phyloP scores from a whole-genome alignment of 2,329 filamentous ascomycete species.

The Pezizomycotina sp. region DNA sequence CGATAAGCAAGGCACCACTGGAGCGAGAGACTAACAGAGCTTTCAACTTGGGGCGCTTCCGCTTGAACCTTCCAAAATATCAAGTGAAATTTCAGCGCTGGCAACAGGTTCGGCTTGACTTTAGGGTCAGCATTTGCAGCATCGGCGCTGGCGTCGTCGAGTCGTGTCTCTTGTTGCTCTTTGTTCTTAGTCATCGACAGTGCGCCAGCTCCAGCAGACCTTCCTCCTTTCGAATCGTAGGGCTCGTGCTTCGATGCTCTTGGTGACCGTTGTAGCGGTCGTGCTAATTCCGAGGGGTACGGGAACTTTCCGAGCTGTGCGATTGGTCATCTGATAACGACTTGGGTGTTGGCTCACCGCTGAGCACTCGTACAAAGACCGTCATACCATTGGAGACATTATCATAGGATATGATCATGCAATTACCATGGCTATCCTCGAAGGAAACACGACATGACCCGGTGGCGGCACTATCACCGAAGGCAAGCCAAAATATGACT shows the following conservation, averaged over 20 bases:
- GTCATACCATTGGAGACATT: slow-evolving; percentile 88
- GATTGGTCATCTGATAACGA: slow-evolving; percentile 8
- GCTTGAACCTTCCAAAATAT: slow-evolving; percentile 90
- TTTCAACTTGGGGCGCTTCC: slow-evolving; percentile 91
- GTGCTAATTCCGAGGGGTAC: too few species aligned
- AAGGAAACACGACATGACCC: slow-evolving; percentile 66
- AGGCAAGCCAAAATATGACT: slow-evolving; percentile 85
- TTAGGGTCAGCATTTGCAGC: slow-evolving; percentile 3
- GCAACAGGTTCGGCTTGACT: slow-evolving; percentile 47
- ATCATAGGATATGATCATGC: slow-evolving; percentile 86
- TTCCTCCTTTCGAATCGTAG: slow-evolving; percentile 2
- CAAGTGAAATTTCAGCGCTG: slow-evolving; percentile 88
- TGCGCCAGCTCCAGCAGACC: slow-evolving; percentile 6
- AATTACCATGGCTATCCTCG: slow-evolving; percentile 76
- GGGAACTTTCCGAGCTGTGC: slow-evolving; percentile 25
- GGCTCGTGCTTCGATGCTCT: slow-evolving; percentile 25
- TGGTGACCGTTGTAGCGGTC: too few species aligned
- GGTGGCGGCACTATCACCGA: slow-evolving; percentile 43
- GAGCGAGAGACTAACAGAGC: slow-evolving; percentile 57
- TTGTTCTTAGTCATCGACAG: slow-evolving; percentile 18
- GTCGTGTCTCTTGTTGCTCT: slow-evolving; percentile 37
- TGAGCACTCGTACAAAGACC: slow-evolving; percentile 82
- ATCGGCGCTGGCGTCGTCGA: slow-evolving; percentile 12
- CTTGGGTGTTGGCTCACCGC: too few species aligned
- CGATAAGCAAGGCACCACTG: slow-evolving; percentile 6